These are phyloP conservation scores for Physcomitrium patens DNA, from an alignment of 225 moss, liverwort and hornwort genomes.

Conservation along the genomic window DNA sequence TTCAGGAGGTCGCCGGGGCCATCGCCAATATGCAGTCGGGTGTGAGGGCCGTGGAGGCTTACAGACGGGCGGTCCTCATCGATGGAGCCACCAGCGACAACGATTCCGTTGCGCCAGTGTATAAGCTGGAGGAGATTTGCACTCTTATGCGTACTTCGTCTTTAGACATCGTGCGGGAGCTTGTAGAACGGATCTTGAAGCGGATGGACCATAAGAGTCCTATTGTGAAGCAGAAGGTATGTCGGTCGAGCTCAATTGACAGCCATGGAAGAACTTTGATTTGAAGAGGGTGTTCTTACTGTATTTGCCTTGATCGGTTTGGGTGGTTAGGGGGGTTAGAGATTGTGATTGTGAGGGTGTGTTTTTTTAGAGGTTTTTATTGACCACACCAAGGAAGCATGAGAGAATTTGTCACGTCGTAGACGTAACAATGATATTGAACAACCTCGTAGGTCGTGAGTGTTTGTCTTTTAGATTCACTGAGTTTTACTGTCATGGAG, in stretches of 20 bases:
- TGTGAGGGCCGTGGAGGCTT: conserved; percentile 92
- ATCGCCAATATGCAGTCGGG: conserved; percentile 81
- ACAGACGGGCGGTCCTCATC: conserved; percentile 76
- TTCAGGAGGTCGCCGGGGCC: background rate
- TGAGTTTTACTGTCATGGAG: too few species aligned
- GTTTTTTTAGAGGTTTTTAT: background rate
- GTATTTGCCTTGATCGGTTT: conserved; percentile 14
- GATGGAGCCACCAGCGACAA: conserved; percentile 88
- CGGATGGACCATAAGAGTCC: conserved; percentile 89
- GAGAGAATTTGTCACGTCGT: background rate
- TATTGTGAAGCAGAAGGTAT: conserved; percentile 96
- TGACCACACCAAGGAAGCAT: conserved; percentile 6
- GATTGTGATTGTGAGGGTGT: background rate
- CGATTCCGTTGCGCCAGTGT: conserved; percentile 87
- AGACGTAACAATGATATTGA: background rate
- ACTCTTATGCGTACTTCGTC: conserved; percentile 73
- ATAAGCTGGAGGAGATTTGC: conserved; percentile 90
- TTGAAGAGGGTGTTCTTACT: background rate
- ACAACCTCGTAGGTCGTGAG: background rate
- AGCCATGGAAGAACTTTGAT: background rate
- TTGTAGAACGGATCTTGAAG: conserved; percentile 85
- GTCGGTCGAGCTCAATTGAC: conserved; percentile 11
- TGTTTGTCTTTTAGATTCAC: too few species aligned
- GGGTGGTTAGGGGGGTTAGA: conserved; percentile 19
- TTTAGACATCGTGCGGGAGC: conserved; percentile 83